Conservation (phyloP, 768 basidiomycete genomes). For the Suillus subaureus region DNA sequence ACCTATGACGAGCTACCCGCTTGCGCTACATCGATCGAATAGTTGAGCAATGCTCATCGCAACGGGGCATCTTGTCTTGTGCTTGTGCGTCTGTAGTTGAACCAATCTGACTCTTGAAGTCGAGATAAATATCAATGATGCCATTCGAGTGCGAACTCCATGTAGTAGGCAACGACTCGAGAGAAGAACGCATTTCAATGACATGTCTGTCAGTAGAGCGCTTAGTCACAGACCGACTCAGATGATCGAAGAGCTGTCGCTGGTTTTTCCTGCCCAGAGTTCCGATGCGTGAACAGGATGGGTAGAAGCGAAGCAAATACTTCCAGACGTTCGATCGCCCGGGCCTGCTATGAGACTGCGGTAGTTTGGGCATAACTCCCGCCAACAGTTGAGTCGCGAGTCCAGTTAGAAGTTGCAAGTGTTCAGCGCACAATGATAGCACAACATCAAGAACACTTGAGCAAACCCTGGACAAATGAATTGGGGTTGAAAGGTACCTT, state of each 20-base stretch:
- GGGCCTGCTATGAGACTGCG: background rate
- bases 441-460: background rate
- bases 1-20: background rate
- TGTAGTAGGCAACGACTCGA: background rate
- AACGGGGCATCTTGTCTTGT: background rate
- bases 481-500: background rate
- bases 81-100: background rate
- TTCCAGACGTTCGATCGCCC: background rate
- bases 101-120: background rate
- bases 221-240: background rate
- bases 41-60: background rate
- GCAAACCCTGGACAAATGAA: background rate
- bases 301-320: background rate
- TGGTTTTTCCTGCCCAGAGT: background rate
- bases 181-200: background rate
- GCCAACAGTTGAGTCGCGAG: background rate
- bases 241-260: background rate
- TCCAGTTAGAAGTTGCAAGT: background rate
- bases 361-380: background rate
- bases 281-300: background rate
- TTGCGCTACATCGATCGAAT: background rate
- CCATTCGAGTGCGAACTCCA: background rate
- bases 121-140: background rate
- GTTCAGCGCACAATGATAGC: background rate
- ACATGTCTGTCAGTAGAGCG: background rate